These are phyloP conservation scores for Blastocladiella emersonii DNA, from an alignment of 371 early-diverging fungal species.

Conservation along the genomic window DNA sequence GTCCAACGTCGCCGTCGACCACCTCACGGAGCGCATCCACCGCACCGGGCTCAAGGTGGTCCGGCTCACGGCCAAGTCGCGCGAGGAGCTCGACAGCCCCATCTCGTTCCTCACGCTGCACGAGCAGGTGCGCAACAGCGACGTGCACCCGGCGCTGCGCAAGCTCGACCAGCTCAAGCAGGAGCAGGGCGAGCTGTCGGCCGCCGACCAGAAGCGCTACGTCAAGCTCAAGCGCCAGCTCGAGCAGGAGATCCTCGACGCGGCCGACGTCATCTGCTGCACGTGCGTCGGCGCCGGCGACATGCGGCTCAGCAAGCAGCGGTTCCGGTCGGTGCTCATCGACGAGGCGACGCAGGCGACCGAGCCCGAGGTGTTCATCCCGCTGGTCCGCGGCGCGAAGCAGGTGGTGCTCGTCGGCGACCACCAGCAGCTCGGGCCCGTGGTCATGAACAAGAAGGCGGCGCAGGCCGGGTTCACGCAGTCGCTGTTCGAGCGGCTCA, in stretches of 20 bases:
- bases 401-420: constrained; percentile 97
- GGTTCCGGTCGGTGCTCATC: constrained; percentile 87
- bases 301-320: constrained; percentile 68
- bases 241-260: constrained; percentile 77
- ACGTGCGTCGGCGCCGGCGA: constrained; percentile 98
- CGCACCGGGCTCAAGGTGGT: constrained; percentile 90
- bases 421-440: constrained; percentile 97
- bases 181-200: constrained; percentile 72
- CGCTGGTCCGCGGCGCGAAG: constrained; percentile 83
- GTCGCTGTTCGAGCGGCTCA: constrained; percentile 92
- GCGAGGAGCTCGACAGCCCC: constrained; percentile 86
- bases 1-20: constrained; percentile 98
- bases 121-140: constrained; percentile 86
- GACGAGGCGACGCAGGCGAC: constrained; percentile 98
- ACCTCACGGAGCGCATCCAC: constrained; percentile 92
- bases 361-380: constrained; percentile 96
- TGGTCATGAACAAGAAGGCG: constrained; percentile 93
- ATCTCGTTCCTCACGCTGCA: constrained; percentile 84
- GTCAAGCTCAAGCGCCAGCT: constrained; percentile 58
- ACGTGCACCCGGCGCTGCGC: constrained; percentile 80
- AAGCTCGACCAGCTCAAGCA: constrained; percentile 75
- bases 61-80: constrained; percentile 82
- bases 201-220: constrained; percentile 71
- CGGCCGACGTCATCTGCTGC: constrained; percentile 94
- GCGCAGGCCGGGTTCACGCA: constrained; percentile 87